Evolutionary conservation across 257 asterid species (phyloP), one percentile per base, ranked within the genome.

Genomic region (Rauvolfia tetraphylla): DNA sequence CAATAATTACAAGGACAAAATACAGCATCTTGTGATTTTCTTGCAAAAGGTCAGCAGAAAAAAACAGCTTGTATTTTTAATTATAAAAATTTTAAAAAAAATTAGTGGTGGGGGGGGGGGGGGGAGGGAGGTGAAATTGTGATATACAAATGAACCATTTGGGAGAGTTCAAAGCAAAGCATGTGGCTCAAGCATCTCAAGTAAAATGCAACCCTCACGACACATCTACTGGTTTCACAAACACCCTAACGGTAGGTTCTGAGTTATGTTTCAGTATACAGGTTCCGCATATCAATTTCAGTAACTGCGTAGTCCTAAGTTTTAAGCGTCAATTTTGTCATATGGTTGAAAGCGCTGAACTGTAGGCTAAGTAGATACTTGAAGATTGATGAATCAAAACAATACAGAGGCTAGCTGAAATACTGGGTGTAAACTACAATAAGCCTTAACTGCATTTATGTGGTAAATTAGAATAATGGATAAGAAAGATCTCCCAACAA

Each of bases 151-250:
- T 34, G 3, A 38, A 54, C 0, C 8, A 7, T 18, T 33, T 20
- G 27, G 53, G 48, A 54, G 9, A 72, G 67, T 61, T 33, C 34
- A 41, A 54, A 62, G 17, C 36, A 34, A 51, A 20, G 44, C 57
- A 69, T 69, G 73, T 13, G 11, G 18, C 51, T 69, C 57, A 46
- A 70, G 54, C 74, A 29, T 70, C 61, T 27, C 27, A 27, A 46
- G 27, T 5, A 54, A 69, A 48, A 46, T 12, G 20, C 42, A 46
- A 17, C 34, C 36, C 20, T 6, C 41, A 71, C 3, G 33, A 20
- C 15, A 8, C 17, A 48, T 14, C 23, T 3, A 9, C 23, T 54
- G 27, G 61, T 6, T 22, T 4, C 29, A 46, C 4, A 46, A 25
- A 11, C 51, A 25, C 27, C 4, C 10, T 22, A 17, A 54, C 13